These are phyloP conservation scores for Pseudocercospora vitis DNA, from an alignment of 2,329 filamentous ascomycete species.

Conservation along the genomic window DNA sequence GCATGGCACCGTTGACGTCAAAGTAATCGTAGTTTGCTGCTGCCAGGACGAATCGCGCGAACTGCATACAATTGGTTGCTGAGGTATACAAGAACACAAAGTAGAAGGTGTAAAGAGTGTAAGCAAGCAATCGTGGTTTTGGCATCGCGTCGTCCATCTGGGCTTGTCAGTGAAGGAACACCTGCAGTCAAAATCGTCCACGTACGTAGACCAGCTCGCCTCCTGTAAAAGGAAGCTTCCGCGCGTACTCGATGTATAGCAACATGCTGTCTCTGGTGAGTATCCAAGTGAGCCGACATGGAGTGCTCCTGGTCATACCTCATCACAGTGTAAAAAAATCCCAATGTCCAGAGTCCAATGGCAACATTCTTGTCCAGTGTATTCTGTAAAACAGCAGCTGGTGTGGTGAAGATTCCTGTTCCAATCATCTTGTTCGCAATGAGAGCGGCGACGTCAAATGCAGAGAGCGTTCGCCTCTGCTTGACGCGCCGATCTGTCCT, in stretches of 20 bases:
- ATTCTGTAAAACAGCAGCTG: conserved; percentile 15
- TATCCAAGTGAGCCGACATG: neutral
- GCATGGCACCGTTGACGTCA: neutral
- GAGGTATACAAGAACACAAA: conserved; percentile 19
- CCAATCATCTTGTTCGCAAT: conserved; percentile 30
- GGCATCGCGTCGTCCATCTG: conserved; percentile 14
- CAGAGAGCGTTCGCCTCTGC: conserved; percentile 12
- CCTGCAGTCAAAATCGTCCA: neutral
- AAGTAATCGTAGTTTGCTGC: conserved; percentile 10
- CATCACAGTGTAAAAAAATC: conserved; percentile 19
- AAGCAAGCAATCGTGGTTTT: conserved; percentile 15
- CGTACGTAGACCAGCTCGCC: conserved; percentile 23
- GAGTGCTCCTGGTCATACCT: conserved; percentile 3
- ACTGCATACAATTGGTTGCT: conserved; percentile 15
- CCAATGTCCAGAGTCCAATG: conserved; percentile 18
- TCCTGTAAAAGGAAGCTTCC: conserved; percentile 18
- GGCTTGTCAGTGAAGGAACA: neutral
- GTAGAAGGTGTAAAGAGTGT: conserved; percentile 20
- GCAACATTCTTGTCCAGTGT: conserved; percentile 19
- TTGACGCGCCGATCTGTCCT: conserved; percentile 6
- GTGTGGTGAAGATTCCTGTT: conserved; percentile 19
- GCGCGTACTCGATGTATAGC: conserved; percentile 19
- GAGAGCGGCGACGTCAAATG: conserved; percentile 23
- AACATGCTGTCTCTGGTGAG: conserved; percentile 12
- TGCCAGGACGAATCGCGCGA: conserved; percentile 15